Evolutionary conservation across 1,139 yeast genomes (phyloP), one percentile per base, ranked within the genome.

Genomic region (Suhomyces panamericanus): DNA sequence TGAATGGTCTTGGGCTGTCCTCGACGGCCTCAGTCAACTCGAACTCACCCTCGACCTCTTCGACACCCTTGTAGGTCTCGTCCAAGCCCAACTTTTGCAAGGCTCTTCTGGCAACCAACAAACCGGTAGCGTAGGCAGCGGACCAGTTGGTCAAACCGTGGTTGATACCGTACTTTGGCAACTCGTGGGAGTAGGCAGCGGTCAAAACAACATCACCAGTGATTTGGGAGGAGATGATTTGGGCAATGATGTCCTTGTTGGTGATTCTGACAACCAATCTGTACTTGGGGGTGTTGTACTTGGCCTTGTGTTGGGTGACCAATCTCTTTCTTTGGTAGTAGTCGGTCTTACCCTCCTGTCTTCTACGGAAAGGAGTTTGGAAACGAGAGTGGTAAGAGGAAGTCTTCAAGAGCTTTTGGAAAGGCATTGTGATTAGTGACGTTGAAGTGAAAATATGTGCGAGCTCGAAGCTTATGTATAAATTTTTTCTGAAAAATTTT

Each of bases 111-210:
- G 99, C 99, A 71, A 93, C 87, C 73, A 93, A 83, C 65, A 93
- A 82, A 85, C 99, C 99, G 66, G 90, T 89, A 66, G 99, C 98
- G 82, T 93, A 93, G 73, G 96, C 98, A 73, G 99, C 98, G 54
- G 99, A 79, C 99, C 99, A 93, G 95, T 95, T 95, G 75, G 99
- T 93, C 75, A 93, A 86, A 87, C 99, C 99, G 78, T 89, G 96
- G 72, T 81, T 82, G 71, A 93, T 89, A 70, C 99, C 99, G 84
- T 88, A 93, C 70, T 80, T 83, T 81, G 99, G 98, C 69, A 93
- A 85, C 81, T 93, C 99, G 70, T 93, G 99, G 58, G 99, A 82
- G 84, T 93, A 95, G 70, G 99, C 99, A 73, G 98, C 95, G 63
- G 96, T 81, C 70, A 93, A 81, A 54, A 93, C 98, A 69, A 87